Conservation (phyloP, 495 filamentous ascomycete genomes). For the Immersiella caudata region DNA sequence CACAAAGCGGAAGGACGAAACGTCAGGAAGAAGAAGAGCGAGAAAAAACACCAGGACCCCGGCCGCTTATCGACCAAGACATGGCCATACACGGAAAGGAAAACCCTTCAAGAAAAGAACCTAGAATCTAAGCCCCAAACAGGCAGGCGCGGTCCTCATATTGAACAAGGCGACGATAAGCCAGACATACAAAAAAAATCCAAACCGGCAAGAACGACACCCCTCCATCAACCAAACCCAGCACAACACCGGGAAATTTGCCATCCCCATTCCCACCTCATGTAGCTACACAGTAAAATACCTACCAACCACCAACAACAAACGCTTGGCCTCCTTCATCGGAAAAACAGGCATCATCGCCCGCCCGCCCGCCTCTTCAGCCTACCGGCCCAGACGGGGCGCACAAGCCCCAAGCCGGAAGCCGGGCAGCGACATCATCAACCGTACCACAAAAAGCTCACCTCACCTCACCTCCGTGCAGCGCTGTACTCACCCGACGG, state of each 20-base stretch:
- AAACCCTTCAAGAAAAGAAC: neutral
- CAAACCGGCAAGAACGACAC: neutral
- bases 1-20: neutral
- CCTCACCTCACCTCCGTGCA: neutral
- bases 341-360: neutral
- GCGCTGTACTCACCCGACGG: neutral
- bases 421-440: neutral
- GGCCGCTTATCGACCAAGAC: too few relatives aligned
- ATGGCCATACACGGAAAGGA: too few relatives aligned
- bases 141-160: neutral
- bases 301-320: too few relatives aligned
- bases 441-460: neutral
- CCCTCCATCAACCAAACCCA: conserved; percentile 1
- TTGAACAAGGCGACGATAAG: neutral
- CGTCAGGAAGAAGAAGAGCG: too few relatives aligned
- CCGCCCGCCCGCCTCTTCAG: neutral
- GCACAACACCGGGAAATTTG: neutral
- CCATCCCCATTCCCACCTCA: neutral
- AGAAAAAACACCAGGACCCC: neutral
- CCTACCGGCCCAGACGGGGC: neutral
- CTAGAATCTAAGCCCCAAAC: neutral
- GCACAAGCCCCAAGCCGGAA: conserved; percentile 1
- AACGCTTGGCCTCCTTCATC: neutral
- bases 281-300: too few relatives aligned
- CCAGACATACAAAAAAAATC: neutral